Percentiles rank a stretch among this genome's conserved stretches.
These are phyloP conservation scores for Ambispora gerdemannii DNA, from an alignment of 192 early-diverging fungal genomes.

Conservation along the genomic window DNA sequence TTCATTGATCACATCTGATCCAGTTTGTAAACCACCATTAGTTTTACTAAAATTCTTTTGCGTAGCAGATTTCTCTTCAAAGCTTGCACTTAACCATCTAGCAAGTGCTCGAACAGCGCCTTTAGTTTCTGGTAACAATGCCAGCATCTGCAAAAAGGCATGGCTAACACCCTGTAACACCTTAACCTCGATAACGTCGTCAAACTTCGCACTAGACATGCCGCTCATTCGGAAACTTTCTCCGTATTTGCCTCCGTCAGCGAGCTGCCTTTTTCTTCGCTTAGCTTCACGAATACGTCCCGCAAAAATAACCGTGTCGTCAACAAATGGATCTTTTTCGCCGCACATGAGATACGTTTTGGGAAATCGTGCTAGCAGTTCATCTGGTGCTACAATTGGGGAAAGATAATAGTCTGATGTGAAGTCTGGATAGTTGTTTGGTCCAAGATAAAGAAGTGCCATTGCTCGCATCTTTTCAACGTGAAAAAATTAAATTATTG, in stretches of 20 bases:
- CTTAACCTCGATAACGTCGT: conserved; percentile 59
- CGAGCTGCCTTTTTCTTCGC: conserved; percentile 40
- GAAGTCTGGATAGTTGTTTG: conserved; percentile 74
- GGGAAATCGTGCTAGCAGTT: conserved; percentile 85
- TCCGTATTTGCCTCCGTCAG: neutral
- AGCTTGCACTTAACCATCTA: conserved; percentile 22
- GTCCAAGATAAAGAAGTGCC: conserved; percentile 81
- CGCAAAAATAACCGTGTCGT: conserved; percentile 92
- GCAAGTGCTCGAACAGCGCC: conserved; percentile 43
- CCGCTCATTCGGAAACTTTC: conserved; percentile 46
- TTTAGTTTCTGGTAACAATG: conserved; percentile 69
- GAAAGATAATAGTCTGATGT: conserved; percentile 79
- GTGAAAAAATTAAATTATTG: conserved; percentile 8
- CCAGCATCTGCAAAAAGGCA: conserved; percentile 66
- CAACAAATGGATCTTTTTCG: conserved; percentile 95
- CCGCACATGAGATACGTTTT: conserved; percentile 88
- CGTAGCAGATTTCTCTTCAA: neutral
- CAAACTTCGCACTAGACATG: conserved; percentile 24
- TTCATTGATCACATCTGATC: neutral
- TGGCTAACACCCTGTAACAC: conserved; percentile 72
- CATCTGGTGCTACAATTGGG: conserved; percentile 81
- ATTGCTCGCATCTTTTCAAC: conserved; percentile 59
- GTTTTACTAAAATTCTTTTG: neutral
- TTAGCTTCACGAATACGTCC: conserved; percentile 84
- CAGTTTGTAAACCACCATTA: neutral